Conservation (phyloP, 2,329 filamentous ascomycete genomes). For the Pyricularia sp. region DNA sequence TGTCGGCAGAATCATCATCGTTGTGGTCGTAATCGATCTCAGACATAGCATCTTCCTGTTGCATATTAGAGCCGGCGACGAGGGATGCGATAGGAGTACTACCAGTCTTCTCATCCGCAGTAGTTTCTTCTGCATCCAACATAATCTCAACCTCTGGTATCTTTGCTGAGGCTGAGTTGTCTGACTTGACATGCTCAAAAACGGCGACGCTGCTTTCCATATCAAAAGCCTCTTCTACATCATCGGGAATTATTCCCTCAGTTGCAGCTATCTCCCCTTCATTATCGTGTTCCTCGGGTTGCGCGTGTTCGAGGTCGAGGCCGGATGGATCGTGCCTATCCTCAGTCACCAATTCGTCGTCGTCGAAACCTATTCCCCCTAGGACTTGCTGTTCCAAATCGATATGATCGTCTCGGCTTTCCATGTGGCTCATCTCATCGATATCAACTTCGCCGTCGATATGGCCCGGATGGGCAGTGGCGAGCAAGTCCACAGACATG, state of each 20-base stretch:
- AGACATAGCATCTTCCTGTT: not conserved
- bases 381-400: not conserved
- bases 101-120: not conserved
- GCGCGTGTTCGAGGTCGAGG: not conserved
- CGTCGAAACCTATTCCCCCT: not conserved
- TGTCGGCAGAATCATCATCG: not conserved
- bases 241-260: not conserved
- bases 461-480: not conserved
- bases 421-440: not conserved
- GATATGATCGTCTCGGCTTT: not conserved
- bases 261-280: not conserved
- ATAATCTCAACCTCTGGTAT: not conserved
- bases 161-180: not conserved
- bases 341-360: not conserved
- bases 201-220: not conserved
- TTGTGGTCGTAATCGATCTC: not conserved
- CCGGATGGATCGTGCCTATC: not conserved
- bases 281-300: not conserved
- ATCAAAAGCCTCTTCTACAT: not conserved
- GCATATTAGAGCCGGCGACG: not conserved
- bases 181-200: not conserved
- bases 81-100: not conserved
- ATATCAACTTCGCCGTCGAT: not conserved
- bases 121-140: not conserved
- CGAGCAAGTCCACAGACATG: conserved; percentile 5